Evolutionary conservation across 2,329 filamentous ascomycete species (phyloP).

Genomic region (Septoria linicola): DNA sequence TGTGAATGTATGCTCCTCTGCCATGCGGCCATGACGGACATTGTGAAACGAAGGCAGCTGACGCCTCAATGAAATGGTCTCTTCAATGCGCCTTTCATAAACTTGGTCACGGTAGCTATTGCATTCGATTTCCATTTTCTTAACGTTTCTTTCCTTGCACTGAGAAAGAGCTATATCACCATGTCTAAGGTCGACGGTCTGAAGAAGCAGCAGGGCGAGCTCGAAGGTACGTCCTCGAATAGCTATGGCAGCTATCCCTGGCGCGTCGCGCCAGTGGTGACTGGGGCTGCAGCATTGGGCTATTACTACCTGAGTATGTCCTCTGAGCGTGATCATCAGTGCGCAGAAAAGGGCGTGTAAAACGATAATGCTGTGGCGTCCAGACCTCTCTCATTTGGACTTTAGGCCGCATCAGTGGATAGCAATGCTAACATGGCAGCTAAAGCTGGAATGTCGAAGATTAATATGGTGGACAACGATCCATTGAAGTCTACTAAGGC

Average conservation of each 20-base stretch:
- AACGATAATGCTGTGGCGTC: neutral
- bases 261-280: conserved; percentile 11
- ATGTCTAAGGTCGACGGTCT: conserved; percentile 37
- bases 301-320: conserved; percentile 17
- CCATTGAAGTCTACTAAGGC: conserved; percentile 29
- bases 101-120: conserved; percentile 7
- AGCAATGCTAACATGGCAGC: conserved; percentile 5
- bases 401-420: neutral
- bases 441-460: conserved; percentile 33
- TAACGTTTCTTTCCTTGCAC: neutral
- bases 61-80: conserved; percentile 7
- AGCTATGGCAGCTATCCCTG: conserved; percentile 8
- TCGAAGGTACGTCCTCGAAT: conserved; percentile 39
- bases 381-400: neutral
- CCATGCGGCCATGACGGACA: conserved; percentile 9
- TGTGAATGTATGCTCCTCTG: neutral
- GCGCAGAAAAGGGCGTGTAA: neutral
- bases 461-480: conserved; percentile 39
- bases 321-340: conserved; percentile 3
- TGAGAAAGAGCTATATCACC: neutral
- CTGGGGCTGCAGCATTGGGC: conserved; percentile 13
- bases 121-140: neutral
- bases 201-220: conserved; percentile 44
- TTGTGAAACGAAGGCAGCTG: conserved; percentile 17
- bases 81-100: neutral